phyloP scores from a whole-genome alignment of 1,284 basidiomycete species.

The Cutaneotrichosporon mucoides region DNA sequence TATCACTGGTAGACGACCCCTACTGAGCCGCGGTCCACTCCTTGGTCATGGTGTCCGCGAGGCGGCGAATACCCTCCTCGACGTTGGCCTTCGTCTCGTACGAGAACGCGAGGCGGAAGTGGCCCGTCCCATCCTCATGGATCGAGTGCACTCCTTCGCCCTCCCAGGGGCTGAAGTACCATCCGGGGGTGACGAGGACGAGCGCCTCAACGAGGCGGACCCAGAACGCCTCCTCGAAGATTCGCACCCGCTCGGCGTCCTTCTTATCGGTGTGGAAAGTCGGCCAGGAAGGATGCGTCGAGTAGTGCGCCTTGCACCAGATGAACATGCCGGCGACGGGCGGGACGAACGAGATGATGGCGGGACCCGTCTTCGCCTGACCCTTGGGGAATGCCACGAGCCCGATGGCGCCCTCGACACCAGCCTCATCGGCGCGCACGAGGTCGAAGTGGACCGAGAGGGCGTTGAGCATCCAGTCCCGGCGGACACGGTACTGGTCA shows the following conservation, averaged over 20 bases:
- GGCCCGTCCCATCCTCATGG: constrained; percentile 19
- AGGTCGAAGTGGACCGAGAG: constrained; percentile 19
- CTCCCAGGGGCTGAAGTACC: constrained; percentile 26
- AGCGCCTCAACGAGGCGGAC: constrained; percentile 16
- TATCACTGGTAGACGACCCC: neutral
- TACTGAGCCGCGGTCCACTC: constrained; percentile 14
- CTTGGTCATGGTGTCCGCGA: constrained; percentile 16
- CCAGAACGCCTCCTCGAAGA: constrained; percentile 27
- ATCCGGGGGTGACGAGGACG: constrained; percentile 27
- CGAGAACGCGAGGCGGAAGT: constrained; percentile 27
- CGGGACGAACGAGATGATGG: constrained; percentile 61
- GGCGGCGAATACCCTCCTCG: constrained; percentile 23
- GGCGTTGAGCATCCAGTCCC: constrained; percentile 35
- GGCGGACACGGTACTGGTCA: constrained; percentile 37
- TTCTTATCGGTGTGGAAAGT: neutral
- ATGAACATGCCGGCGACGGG: constrained; percentile 51
- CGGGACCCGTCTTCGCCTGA: neutral
- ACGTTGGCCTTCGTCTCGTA: constrained; percentile 21
- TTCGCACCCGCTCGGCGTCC: constrained; percentile 9
- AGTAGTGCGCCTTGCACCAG: constrained; percentile 29
- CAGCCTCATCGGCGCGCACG: constrained; percentile 15
- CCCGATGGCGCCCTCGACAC: constrained; percentile 18
- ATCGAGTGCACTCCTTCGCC: constrained; percentile 13
- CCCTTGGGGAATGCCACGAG: constrained; percentile 22
- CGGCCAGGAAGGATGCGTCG: constrained; percentile 19